Conservation (phyloP, 805 yeast species). For the Saccharomycopsis fibuligera region DNA sequence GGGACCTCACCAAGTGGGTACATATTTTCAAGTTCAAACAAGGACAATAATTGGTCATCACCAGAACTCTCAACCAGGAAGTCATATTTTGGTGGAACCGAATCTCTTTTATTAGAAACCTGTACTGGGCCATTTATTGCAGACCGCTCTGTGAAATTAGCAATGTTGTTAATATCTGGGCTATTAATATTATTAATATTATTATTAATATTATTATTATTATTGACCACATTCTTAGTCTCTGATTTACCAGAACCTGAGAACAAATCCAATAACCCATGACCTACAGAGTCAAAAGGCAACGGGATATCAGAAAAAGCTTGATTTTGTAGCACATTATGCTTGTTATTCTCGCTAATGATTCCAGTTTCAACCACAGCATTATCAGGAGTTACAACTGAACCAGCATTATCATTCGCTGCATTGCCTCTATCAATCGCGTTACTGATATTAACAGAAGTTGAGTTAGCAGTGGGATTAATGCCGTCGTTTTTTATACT, state of each 20-base stretch:
- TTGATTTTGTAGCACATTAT: not conserved
- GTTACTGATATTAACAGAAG: not conserved
- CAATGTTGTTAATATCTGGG: not conserved
- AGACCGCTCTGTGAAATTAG: too few species aligned
- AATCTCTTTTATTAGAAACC: too few species aligned
- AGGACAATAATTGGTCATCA: not conserved
- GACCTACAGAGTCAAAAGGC: constrained; percentile 11
- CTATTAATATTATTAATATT: not conserved
- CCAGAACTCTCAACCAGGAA: too few species aligned
- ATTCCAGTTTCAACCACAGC: not conserved
- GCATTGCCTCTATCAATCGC: not conserved
- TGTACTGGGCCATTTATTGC: too few species aligned
- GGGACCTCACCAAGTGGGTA: not conserved
- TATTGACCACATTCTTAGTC: not conserved
- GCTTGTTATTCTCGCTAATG: not conserved
- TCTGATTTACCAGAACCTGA: not conserved
- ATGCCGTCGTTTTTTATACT: not conserved
- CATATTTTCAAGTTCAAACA: not conserved
- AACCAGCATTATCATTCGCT: not conserved
- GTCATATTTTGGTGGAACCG: too few species aligned
- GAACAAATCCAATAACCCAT: constrained; percentile 17
- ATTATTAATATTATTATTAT: not conserved
- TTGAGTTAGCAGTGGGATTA: not conserved
- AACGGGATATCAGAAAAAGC: constrained; percentile 1
- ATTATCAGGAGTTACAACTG: not conserved